Evolutionary conservation across 805 yeast species (phyloP), one percentile per base, ranked within the genome.

Genomic region (Pichia nanzhaoensis): DNA sequence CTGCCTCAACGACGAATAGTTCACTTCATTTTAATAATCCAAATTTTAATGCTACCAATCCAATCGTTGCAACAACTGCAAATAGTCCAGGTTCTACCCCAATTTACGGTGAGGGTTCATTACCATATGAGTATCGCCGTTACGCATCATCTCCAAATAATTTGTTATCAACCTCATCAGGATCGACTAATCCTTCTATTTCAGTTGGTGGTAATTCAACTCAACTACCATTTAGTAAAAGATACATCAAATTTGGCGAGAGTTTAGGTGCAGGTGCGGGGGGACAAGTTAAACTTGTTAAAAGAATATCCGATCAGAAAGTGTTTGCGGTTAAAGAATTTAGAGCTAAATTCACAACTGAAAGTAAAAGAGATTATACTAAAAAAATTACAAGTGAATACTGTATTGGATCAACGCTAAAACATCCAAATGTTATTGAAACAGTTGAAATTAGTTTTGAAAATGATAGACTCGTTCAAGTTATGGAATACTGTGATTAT

Each of bases 181-280:
- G 50, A 13, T 44, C 50, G 9, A 36, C 45, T 3, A 50, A 45
- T 3, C 17, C 28, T 28, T 40, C 33, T 19, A 40, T 63, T 33
- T 63, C 69, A 1, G 50, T 63, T 41, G 69, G 69, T 28, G 69
- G 69, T 44, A 65, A 65, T 49, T 67, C 65, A 16, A 73, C 74
- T 42, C 64, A 58, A 59, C 67, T 73, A 47, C 89, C 90, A 1
- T 81, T 82, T 53, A 77, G 84, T 34, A 87, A 83, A 57, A 70
- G 89, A 53, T 89, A 88, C 62, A 77, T 83, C 42, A 84, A 82
- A 60, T 80, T 84, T 44, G 95, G 95, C 43, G 91, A 88, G 50
- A 84, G 78, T 47, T 71, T 90, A 39, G 97, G 96, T 45, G 93
- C 93, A 18, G 97, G 97, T 44, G 96, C 96, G 2, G 97, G 97